Percentiles rank a stretch among this genome's conserved stretches.
Conservation (phyloP, 352 stramenopile genomes). For the Pythium scleroteichum region DNA sequence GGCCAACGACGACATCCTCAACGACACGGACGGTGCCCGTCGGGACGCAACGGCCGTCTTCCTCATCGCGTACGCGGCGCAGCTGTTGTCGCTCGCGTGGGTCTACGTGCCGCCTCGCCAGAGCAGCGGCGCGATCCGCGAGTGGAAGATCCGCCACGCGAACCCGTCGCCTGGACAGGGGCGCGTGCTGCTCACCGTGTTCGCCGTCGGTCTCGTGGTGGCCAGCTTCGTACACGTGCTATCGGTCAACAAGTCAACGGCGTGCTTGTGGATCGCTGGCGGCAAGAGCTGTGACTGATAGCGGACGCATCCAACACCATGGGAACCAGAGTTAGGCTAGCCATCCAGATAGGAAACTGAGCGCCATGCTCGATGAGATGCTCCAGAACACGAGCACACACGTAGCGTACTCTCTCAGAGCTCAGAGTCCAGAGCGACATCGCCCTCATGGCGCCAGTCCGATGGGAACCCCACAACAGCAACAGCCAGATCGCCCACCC, state of each 20-base stretch:
- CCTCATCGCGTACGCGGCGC: slow-evolving; percentile 53
- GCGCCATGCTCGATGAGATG: too few relatives aligned
- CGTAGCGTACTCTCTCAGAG: too few relatives aligned
- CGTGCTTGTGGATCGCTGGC: slow-evolving; percentile 49
- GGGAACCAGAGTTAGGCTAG: too few relatives aligned
- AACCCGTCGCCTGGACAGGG: slow-evolving; percentile 30
- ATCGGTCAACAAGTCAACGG: slow-evolving; percentile 52
- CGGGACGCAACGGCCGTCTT: slow-evolving; percentile 48
- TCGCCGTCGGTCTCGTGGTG: slow-evolving; percentile 32
- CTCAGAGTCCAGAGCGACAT: too few relatives aligned
- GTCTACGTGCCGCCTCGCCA: slow-evolving; percentile 48
- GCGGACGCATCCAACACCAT: too few relatives aligned
- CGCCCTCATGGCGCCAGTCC: too few relatives aligned
- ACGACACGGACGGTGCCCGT: slow-evolving; percentile 42
- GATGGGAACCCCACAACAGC: too few relatives aligned
- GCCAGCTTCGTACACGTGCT: slow-evolving; percentile 39
- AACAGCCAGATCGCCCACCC: too few relatives aligned
- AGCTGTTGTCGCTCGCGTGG: slow-evolving; percentile 46
- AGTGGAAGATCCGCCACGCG: slow-evolving; percentile 29
- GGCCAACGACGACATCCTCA: slow-evolving; percentile 49
- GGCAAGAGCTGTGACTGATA: slow-evolving; percentile 36
- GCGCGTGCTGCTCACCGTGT: slow-evolving; percentile 21
- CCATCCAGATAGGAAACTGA: too few relatives aligned
- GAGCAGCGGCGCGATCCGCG: slow-evolving; percentile 27
- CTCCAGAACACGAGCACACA: too few relatives aligned